Evolutionary conservation across 1,284 basidiomycete genomes (phyloP).

Genomic region (Ganoderma lingzhi): DNA sequence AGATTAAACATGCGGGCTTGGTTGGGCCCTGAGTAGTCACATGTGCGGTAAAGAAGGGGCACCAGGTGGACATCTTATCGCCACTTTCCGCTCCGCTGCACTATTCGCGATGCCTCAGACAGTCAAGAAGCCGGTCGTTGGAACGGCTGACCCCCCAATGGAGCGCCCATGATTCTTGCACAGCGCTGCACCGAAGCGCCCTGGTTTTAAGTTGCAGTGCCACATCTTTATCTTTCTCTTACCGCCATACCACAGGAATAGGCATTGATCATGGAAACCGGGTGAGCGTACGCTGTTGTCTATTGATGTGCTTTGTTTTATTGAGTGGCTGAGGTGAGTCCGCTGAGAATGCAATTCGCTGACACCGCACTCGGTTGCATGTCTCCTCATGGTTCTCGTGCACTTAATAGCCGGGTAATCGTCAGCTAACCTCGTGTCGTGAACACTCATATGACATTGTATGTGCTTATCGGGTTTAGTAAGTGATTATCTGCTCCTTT

Average conservation of each 20-base stretch:
- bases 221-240: background rate
- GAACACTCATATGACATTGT: background rate
- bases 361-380: constrained; percentile 8
- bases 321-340: background rate
- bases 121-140: background rate
- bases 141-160: background rate
- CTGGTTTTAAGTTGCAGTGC: background rate
- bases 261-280: background rate
- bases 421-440: constrained; percentile 3
- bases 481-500: background rate
- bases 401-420: background rate
- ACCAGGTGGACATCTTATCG: constrained; percentile 1
- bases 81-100: constrained; percentile 2
- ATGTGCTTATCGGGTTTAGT: background rate
- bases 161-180: background rate
- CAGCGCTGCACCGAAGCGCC: background rate
- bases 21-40: constrained; percentile 2
- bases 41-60: background rate
- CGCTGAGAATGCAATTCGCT: background rate
- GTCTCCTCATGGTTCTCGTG: constrained; percentile 13
- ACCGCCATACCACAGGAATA: background rate
- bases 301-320: background rate
- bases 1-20: constrained; percentile 6
- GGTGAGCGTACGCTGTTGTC: background rate
- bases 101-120: background rate